phyloP scores from a whole-genome alignment of 129 eudicot genomes.

The Escallonia herrerae region DNA sequence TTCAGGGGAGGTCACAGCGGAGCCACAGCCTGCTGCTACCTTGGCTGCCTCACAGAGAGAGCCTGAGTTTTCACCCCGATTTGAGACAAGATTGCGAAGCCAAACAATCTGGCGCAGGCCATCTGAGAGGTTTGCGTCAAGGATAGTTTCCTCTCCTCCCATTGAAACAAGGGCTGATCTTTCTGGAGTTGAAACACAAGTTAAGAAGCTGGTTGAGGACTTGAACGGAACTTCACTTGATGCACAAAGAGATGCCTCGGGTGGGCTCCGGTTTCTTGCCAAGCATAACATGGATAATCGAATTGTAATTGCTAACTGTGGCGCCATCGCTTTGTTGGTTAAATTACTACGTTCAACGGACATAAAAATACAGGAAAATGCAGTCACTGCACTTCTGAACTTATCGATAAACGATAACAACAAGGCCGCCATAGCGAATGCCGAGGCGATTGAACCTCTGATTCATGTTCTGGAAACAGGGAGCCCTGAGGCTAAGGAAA shows the following conservation, averaged over 20 bases:
- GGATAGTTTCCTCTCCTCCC: slow-evolving; percentile 49
- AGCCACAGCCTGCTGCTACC: slow-evolving; percentile 39
- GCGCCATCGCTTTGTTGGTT: slow-evolving; percentile 58
- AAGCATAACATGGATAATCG: slow-evolving; percentile 82
- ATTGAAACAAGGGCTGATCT: slow-evolving; percentile 53
- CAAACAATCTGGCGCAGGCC: slow-evolving; percentile 64
- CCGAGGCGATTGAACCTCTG: slow-evolving; percentile 75
- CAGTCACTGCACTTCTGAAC: slow-evolving; percentile 88
- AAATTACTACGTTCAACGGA: slow-evolving; percentile 66
- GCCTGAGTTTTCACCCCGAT: slow-evolving; percentile 47
- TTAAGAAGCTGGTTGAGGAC: slow-evolving; percentile 50
- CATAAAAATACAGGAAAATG: slow-evolving; percentile 56
- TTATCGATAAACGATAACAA: slow-evolving; percentile 81
- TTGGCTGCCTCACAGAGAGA: slow-evolving; percentile 41
- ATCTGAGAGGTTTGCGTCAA: slow-evolving; percentile 47
- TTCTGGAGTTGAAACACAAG: slow-evolving; percentile 60
- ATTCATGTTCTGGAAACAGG: slow-evolving; percentile 81
- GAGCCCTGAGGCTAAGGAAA: slow-evolving; percentile 78
- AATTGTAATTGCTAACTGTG: slow-evolving; percentile 62
- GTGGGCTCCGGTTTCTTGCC: slow-evolving; percentile 66
- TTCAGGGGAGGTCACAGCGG: slow-evolving; percentile 57
- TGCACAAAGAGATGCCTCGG: slow-evolving; percentile 42
- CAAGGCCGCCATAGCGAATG: slow-evolving; percentile 68
- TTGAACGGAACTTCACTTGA: slow-evolving; percentile 47
- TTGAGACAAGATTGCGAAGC: slow-evolving; percentile 43